Conservation (phyloP, 768 basidiomycete genomes). For the Leccinum longicurvipes region DNA sequence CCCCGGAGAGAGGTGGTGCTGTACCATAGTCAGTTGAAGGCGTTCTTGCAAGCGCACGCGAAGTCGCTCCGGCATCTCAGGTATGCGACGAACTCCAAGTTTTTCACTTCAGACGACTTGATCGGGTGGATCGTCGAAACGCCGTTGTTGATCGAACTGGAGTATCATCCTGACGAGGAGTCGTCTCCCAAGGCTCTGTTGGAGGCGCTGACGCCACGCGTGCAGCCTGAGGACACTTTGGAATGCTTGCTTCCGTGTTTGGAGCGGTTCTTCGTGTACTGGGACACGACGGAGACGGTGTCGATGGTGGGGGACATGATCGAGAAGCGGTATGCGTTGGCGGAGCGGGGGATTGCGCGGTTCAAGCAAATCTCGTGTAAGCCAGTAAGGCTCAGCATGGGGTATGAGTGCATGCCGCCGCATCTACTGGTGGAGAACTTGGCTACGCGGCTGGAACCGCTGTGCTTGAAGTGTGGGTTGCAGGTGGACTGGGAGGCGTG, state of each 20-base stretch:
- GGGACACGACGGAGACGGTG: slow-evolving; percentile 27
- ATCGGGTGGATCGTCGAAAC: slow-evolving; percentile 13
- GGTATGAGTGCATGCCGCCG: slow-evolving; percentile 18
- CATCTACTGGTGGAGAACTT: slow-evolving; percentile 14
- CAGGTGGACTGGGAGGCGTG: slow-evolving; percentile 22
- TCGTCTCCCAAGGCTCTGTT: slow-evolving; percentile 16
- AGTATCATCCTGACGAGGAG: slow-evolving; percentile 24
- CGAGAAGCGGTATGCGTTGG: slow-evolving; percentile 18
- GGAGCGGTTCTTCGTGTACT: slow-evolving; percentile 20
- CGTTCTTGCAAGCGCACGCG: slow-evolving; percentile 14
- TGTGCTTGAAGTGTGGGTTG: slow-evolving; percentile 15
- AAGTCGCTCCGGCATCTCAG: slow-evolving; percentile 11
- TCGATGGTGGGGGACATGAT: slow-evolving; percentile 25
- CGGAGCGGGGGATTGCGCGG: slow-evolving; percentile 9
- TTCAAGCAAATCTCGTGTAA: slow-evolving; percentile 22
- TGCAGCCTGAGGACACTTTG: not conserved
- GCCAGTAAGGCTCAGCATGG: slow-evolving; percentile 9
- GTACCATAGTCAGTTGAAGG: slow-evolving; percentile 14
- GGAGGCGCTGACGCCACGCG: slow-evolving; percentile 21
- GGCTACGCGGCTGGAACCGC: slow-evolving; percentile 16
- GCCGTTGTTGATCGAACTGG: slow-evolving; percentile 19
- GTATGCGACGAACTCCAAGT: slow-evolving; percentile 18
- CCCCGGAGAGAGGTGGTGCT: slow-evolving; percentile 8
- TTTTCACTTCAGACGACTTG: slow-evolving; percentile 18
- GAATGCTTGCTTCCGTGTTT: slow-evolving; percentile 19